Evolutionary conservation across 1,284 basidiomycete genomes (phyloP), one percentile per base, ranked within the genome.

Genomic region (Heterobasidion annosum): DNA sequence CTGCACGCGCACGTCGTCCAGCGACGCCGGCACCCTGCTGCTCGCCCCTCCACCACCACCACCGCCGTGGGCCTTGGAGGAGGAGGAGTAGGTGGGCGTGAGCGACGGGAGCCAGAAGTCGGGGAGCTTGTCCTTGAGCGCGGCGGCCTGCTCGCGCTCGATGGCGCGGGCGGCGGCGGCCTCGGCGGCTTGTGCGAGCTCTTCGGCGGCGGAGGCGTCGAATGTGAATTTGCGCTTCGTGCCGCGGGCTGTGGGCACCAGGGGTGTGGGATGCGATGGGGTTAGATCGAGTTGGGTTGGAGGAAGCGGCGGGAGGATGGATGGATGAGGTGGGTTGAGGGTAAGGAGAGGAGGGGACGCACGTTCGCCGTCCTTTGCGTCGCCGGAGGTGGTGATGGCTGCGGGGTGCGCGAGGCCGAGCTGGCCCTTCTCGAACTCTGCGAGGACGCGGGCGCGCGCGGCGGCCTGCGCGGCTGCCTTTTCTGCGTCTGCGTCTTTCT

Each of bases 61-160:
- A 1, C 18, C 3, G 25, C 25, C 5, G 25, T 4, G 25, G 25
- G 4, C 5, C 3, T 25, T 25, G 25, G 25, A 25, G 3, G 25
- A 25, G 5, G 79, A 79, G 0, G 80, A 70, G 62, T 87, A 86
- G 1, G 88, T 89, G 0, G 94, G 93, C 0, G 93, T 92, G 37
- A 96, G 71, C 0, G 83, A 91, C 16, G 90, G 93, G 47, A 97
- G 75, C 94, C 94, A 98, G 67, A 96, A 98, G 62, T 95, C 92
- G 0, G 94, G 93, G 7, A 98, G 77, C 67, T 96, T 96, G 55
- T 83, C 79, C 57, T 87, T 88, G 52, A 95, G 72, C 2, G 86
- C 79, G 58, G 93, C 91, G 0, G 85, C 83, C 64, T 93, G 90
- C 67, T 98, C 94, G 32, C 76, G 77, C 65, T 93, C 91, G 45